Conservation (phyloP, 768 basidiomycete species). For the Lactarius evosmus region DNA sequence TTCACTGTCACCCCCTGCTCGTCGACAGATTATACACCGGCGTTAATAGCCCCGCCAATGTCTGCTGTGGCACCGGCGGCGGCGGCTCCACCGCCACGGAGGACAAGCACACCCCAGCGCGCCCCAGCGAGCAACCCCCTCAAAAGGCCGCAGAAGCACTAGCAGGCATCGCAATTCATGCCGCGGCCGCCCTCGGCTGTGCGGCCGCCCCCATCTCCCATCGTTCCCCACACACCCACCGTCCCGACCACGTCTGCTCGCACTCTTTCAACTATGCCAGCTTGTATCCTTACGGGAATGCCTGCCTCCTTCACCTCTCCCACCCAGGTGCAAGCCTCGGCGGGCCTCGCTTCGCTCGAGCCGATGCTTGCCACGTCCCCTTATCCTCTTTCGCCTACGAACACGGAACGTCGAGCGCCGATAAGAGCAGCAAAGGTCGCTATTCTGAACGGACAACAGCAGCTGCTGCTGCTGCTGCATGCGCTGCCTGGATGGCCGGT, state of each 20-base stretch:
- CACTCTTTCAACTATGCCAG: background rate
- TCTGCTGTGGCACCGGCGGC: too few relatives aligned
- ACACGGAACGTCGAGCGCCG: background rate
- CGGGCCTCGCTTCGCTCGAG: background rate
- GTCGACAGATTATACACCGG: too few relatives aligned
- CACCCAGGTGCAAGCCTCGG: too few relatives aligned
- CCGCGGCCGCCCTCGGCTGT: too few relatives aligned
- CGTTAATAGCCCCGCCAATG: too few relatives aligned
- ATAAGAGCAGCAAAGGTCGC: slow-evolving; percentile 11
- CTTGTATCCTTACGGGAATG: too few relatives aligned
- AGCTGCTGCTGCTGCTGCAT: background rate
- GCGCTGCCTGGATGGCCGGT: background rate
- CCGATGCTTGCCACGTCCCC: background rate
- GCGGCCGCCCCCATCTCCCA: background rate
- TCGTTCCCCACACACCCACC: background rate
- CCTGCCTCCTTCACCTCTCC: background rate
- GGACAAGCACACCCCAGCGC: too few relatives aligned
- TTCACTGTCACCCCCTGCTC: too few relatives aligned
- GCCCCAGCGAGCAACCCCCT: background rate
- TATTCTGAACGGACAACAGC: too few relatives aligned
- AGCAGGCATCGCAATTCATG: background rate
- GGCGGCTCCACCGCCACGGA: too few relatives aligned
- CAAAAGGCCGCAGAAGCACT: background rate
- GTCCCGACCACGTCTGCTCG: background rate
- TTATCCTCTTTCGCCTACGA: background rate